Evolutionary conservation across 345 rosid species (phyloP).

Genomic region (Bruguiera parviflora): DNA sequence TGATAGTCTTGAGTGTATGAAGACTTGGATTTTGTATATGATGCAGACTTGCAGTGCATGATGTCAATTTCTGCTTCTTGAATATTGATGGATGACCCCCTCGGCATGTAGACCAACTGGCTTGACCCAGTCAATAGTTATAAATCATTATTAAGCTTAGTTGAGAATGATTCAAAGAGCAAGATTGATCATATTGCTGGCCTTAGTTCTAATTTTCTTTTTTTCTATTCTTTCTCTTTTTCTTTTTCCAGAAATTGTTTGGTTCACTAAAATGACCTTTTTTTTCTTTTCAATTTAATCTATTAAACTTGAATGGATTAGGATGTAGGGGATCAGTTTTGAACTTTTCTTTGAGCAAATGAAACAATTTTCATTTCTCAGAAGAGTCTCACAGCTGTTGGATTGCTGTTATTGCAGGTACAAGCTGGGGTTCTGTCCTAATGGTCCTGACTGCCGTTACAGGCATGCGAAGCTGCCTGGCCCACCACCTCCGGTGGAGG

Average conservation of each 20-base stretch:
- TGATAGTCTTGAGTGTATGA: background rate
- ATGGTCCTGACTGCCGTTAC: constrained; percentile 94
- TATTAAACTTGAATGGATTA: no score
- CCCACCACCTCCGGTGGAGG: constrained; percentile 94
- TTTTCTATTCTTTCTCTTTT: background rate
- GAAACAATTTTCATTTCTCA: no score
- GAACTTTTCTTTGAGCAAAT: no score
- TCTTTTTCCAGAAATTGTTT: no score
- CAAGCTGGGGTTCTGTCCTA: constrained; percentile 97
- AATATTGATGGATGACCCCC: no score
- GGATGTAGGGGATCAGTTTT: background rate
- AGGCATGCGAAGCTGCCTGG: constrained; percentile 93
- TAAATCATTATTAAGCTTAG: no score
- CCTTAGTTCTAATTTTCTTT: background rate
- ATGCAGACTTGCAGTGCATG: no score
- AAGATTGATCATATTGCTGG: background rate
- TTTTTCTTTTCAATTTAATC: no score
- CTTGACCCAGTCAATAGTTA: no score
- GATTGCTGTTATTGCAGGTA: constrained; percentile 50
- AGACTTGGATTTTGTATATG: background rate
- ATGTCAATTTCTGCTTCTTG: no score
- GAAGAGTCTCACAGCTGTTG: background rate
- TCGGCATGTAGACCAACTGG: no score
- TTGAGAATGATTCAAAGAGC: background rate
- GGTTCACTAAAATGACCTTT: no score